Percentiles rank a stretch among this genome's conserved stretches.
These are phyloP conservation scores for Luffa aegyptiaca DNA, from an alignment of 306 rosid genomes.

Conservation along the genomic window DNA sequence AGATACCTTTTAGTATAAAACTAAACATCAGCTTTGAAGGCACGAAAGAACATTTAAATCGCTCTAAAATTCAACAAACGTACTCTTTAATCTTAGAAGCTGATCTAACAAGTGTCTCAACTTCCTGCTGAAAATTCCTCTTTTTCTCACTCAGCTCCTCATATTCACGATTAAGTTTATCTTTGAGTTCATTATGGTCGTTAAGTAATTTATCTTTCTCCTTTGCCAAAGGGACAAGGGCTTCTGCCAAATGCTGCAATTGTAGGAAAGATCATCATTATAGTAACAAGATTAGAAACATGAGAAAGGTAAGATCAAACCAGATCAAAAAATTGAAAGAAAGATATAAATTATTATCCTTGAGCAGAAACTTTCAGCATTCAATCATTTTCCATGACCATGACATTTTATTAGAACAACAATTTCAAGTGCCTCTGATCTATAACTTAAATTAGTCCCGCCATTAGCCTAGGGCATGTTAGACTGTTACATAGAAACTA, in stretches of 20 bases:
- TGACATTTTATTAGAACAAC: background rate
- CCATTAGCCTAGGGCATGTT: background rate
- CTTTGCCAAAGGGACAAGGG: slow-evolving; percentile 55
- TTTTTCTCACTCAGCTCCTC: slow-evolving; percentile 54
- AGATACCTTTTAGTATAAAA: slow-evolving; percentile 41
- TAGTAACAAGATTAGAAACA: background rate
- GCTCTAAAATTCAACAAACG: slow-evolving; percentile 19
- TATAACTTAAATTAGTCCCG: background rate
- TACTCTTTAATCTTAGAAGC: slow-evolving; percentile 60
- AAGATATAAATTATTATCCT: background rate
- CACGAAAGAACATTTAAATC: slow-evolving; percentile 1
- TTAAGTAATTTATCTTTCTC: slow-evolving; percentile 54
- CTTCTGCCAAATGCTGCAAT: slow-evolving; percentile 68
- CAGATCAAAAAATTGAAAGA: background rate
- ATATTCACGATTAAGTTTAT: slow-evolving; percentile 36
- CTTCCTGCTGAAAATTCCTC: slow-evolving; percentile 54
- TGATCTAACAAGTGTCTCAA: slow-evolving; percentile 32
- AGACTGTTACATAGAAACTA: background rate
- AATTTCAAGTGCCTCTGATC: background rate
- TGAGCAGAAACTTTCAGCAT: background rate
- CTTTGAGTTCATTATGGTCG: slow-evolving; percentile 49
- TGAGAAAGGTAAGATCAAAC: background rate
- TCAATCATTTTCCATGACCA: background rate
- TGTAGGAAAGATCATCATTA: slow-evolving; percentile 11
- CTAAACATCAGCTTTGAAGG: slow-evolving; percentile 15